Base-by-base conservation (phyloP, 2,329 filamentous ascomycete species). In the Penicillium sp. region DNA sequence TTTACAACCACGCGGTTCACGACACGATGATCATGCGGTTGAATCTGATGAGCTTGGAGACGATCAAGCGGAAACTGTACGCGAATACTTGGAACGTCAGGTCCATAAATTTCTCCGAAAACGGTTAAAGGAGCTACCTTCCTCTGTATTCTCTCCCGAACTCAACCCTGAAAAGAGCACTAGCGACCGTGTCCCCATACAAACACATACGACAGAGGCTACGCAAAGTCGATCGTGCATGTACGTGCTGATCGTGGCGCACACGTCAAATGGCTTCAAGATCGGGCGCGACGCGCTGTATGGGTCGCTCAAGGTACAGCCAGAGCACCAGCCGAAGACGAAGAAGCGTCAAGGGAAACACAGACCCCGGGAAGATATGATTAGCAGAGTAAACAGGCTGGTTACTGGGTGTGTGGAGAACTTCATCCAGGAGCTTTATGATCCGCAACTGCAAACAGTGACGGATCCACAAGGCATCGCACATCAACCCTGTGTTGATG, bases 171-270 rank as follows among this genome's bases (percentile, higher is more conserved):
- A 38, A 17, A 44, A 55, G 11, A 38, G 31, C 30, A 19, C 48
- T 13, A 21, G 56, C 11, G 29, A 61, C n/a, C 30, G 15, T 23
- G 35, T 75, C 7, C 67, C 72, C 1, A 67, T 77, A 26, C 56
- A 62, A 5, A 67, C 73, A 9, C 71, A 72, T 60, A 71, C 70
- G 0, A 80, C 81, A 9, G 79, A 84, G 66, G 67, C 75, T 23
- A 83, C 82, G 1, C 68, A 73, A 11, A 76, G 82, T 47, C 74
- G 73, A 11, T 80, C 81, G 51, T 78, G 81, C 6, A 71, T 83
- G 41, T 88, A 87, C 60, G 69, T 88, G 21, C 77, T 88, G 17
- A 73, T 88, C 15, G 82, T 87, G 13, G 85, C 85, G 1, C 82
- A 83, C 26, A 82, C 80, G 1, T 75, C 75, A 0, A 79, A 75